These are phyloP conservation scores for Saturnispora saitoi DNA, from an alignment of 805 yeast species.

Conservation along the genomic window DNA sequence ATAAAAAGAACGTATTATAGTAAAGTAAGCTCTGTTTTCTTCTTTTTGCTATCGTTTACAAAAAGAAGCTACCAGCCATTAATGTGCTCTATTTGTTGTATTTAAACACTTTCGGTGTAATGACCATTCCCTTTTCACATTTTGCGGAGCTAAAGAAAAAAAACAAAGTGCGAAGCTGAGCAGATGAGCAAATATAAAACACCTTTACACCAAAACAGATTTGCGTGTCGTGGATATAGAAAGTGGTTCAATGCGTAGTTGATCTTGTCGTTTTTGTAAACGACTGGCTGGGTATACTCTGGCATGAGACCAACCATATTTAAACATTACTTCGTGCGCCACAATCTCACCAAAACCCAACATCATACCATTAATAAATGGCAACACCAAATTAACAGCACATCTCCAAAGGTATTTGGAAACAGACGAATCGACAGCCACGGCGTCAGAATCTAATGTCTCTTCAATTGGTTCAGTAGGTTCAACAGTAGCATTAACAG, in stretches of 20 bases:
- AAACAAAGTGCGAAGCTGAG: background rate
- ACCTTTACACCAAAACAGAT: background rate
- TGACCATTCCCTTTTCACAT: constrained; percentile 4
- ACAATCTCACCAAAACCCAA: constrained; percentile 91
- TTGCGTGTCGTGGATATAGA: background rate
- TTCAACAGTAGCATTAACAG: background rate
- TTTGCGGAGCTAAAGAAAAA: background rate
- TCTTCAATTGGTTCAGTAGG: background rate
- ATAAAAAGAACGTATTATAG: no score
- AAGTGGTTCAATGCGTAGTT: background rate
- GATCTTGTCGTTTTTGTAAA: background rate
- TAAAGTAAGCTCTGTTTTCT: background rate
- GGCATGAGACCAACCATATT: constrained; percentile 68
- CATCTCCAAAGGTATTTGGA: constrained; percentile 34
- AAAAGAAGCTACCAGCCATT: background rate
- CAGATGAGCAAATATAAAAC: background rate
- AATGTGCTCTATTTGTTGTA: background rate
- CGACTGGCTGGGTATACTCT: constrained; percentile 32
- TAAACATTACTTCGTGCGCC: constrained; percentile 87
- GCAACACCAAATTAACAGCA: constrained; percentile 70
- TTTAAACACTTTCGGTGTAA: constrained; percentile 2
- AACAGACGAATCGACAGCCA: background rate
- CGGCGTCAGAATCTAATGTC: background rate
- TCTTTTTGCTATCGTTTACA: no score
- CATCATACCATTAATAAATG: constrained; percentile 91